These are phyloP conservation scores for Lipomyces sp. DNA, from an alignment of 805 yeast species.

Conservation along the genomic window DNA sequence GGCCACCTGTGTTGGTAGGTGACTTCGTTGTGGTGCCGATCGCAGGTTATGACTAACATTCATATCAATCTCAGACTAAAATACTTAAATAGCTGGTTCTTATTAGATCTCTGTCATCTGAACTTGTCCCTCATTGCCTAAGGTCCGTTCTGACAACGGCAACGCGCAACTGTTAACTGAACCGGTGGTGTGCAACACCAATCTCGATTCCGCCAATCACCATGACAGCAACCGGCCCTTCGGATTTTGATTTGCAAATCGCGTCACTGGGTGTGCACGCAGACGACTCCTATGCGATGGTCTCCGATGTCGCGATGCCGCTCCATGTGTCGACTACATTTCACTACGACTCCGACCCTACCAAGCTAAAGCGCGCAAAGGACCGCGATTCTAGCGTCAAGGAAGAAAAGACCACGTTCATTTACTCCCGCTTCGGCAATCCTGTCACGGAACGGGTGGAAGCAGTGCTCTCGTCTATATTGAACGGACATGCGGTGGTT, in stretches of 20 bases:
- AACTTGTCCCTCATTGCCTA: no score
- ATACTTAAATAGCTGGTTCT: no score
- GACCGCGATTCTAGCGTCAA: conserved; percentile 39
- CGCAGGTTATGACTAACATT: no score
- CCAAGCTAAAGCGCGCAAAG: conserved; percentile 52
- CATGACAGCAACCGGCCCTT: conserved; percentile 8
- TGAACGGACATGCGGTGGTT: conserved; percentile 67
- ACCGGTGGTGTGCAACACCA: no score
- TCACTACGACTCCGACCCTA: conserved; percentile 66
- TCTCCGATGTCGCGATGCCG: conserved; percentile 63
- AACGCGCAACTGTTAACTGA: no score
- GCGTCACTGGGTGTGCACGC: conserved; percentile 60
- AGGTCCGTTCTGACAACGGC: no score
- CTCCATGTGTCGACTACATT: conserved; percentile 82
- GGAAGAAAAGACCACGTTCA: conserved; percentile 45
- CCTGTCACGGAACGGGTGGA: conserved; percentile 75
- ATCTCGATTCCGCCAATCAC: neutral
- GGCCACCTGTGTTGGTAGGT: no score
- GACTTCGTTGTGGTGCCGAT: no score
- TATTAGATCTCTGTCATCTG: no score
- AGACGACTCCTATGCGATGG: conserved; percentile 56
- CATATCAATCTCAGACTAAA: no score
- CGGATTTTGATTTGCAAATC: conserved; percentile 18
- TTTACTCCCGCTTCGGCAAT: conserved; percentile 76
- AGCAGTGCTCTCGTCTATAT: conserved; percentile 60